phyloP scores from a whole-genome alignment of 441 rosid species.

The Lepidium campestre region DNA sequence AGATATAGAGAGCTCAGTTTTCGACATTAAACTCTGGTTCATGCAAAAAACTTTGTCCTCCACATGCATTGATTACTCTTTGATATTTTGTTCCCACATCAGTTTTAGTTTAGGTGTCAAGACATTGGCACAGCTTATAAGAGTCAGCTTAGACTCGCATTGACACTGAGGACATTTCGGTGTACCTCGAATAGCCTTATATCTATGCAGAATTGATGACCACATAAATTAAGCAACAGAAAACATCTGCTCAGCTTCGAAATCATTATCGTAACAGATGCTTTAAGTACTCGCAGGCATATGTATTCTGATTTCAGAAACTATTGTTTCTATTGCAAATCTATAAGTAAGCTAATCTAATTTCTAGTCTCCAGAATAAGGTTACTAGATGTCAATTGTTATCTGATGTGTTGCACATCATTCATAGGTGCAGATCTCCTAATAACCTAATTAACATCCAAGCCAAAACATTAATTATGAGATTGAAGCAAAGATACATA shows the following conservation, averaged over 20 bases:
- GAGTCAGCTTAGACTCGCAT: conserved; percentile 39
- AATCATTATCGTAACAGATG: not conserved
- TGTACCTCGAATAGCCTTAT: conserved; percentile 42
- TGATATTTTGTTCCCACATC: conserved; percentile 36
- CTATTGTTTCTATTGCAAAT: not conserved
- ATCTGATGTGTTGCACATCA: not conserved
- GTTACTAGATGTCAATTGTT: not conserved
- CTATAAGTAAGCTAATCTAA: not conserved
- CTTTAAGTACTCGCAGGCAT: not conserved
- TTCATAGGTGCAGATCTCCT: too few relatives aligned
- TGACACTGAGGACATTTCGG: conserved; percentile 54
- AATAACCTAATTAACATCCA: too few relatives aligned
- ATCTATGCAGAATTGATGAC: conserved; percentile 44
- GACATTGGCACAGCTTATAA: conserved; percentile 41
- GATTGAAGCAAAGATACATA: not conserved
- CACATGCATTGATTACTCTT: conserved; percentile 54
- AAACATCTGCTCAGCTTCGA: not conserved
- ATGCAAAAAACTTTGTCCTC: conserved; percentile 65
- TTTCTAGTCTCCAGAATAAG: not conserved
- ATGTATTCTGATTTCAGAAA: not conserved
- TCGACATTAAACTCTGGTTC: conserved; percentile 51
- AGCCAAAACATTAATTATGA: not conserved
- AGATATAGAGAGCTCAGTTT: conserved; percentile 31
- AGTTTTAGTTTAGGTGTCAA: conserved; percentile 42
- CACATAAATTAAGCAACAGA: not conserved